phyloP scores from a whole-genome alignment of 306 rosid species.

The Mimosa pudica region DNA sequence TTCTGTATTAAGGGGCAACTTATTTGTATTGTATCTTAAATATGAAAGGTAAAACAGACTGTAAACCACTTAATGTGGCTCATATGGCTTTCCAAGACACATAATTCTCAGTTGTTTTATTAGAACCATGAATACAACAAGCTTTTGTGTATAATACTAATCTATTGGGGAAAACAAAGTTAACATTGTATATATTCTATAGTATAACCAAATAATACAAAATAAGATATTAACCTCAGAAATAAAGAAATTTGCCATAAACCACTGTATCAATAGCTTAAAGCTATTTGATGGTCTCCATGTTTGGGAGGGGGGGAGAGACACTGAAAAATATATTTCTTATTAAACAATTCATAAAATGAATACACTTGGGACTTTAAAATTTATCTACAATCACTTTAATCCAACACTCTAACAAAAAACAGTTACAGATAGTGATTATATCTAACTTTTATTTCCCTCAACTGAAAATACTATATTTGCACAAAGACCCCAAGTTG shows the following conservation, averaged over 20 bases:
- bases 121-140: slow-evolving; percentile 39
- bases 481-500: too few relatives aligned
- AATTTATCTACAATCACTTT: too few relatives aligned
- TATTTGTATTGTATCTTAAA: background rate
- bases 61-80: background rate
- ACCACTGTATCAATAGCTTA: slow-evolving; percentile 29
- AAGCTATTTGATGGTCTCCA: slow-evolving; percentile 31
- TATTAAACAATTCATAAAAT: too few relatives aligned
- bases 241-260: slow-evolving; percentile 31
- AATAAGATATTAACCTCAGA: slow-evolving; percentile 32
- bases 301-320: too few relatives aligned
- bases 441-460: too few relatives aligned
- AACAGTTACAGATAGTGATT: too few relatives aligned
- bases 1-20: background rate
- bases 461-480: too few relatives aligned
- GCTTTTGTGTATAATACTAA: slow-evolving; percentile 26
- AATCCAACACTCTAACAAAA: too few relatives aligned
- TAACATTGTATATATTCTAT: slow-evolving; percentile 34
- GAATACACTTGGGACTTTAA: too few relatives aligned
- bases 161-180: slow-evolving; percentile 28
- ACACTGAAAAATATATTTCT: too few relatives aligned
- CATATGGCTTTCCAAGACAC: background rate
- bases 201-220: slow-evolving; percentile 23
- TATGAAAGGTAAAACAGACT: background rate
- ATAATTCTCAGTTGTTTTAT: slow-evolving; percentile 6